Percentiles rank a stretch among this genome's conserved stretches.
Conservation (phyloP, 768 basidiomycete genomes). For the Tricholoma matsutake region DNA sequence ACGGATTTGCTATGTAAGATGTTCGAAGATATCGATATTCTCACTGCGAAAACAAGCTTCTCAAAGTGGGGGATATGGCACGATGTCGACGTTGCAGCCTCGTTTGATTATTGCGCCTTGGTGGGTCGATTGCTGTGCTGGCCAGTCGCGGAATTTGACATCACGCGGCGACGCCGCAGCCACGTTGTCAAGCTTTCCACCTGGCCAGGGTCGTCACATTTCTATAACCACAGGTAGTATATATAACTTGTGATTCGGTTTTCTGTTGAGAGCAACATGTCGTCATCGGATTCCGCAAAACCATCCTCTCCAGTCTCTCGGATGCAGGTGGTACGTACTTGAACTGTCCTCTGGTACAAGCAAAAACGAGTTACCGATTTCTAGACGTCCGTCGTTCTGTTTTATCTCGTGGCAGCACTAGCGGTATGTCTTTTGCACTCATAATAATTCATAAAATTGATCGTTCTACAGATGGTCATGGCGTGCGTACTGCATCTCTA, state of each 20-base stretch:
- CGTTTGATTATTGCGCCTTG: too few relatives aligned
- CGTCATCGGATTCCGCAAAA: constrained; percentile 1
- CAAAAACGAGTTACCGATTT: background rate
- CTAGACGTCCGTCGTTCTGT: constrained; percentile 72
- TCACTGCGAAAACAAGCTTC: too few relatives aligned
- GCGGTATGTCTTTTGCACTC: constrained; percentile 53
- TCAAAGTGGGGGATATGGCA: too few relatives aligned
- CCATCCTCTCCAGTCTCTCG: constrained; percentile 2
- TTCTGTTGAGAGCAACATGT: background rate
- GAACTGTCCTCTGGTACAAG: background rate
- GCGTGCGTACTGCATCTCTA: constrained; percentile 46
- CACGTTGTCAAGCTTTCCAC: too few relatives aligned
- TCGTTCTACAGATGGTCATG: constrained; percentile 80
- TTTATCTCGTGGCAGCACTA: constrained; percentile 88
- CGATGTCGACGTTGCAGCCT: too few relatives aligned
- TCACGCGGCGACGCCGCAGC: too few relatives aligned
- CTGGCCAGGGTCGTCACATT: background rate
- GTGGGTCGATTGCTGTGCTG: too few relatives aligned
- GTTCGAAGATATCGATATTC: too few relatives aligned
- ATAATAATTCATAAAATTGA: background rate
- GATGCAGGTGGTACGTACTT: background rate
- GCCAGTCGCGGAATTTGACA: too few relatives aligned
- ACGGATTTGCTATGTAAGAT: too few relatives aligned
- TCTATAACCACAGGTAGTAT: too few relatives aligned
- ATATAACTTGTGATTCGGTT: background rate